Percentiles rank a stretch among this genome's conserved stretches.
Evolutionary conservation across 2,329 filamentous ascomycete species (phyloP).

Genomic region (Emydomyces testavorans): DNA sequence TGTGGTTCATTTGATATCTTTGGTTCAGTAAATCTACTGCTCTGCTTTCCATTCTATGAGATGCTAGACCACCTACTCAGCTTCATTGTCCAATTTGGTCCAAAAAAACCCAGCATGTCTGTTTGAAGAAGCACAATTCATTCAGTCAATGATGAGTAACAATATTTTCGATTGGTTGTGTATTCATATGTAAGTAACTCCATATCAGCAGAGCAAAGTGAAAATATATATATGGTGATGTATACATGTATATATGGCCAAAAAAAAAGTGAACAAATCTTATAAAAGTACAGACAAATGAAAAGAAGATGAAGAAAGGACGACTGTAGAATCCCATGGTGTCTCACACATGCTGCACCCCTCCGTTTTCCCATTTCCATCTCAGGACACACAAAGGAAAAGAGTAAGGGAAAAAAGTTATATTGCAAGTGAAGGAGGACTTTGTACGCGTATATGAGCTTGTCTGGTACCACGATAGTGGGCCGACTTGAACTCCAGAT

Average conservation of each 20-base stretch:
- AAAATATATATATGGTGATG: background rate
- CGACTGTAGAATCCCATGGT: slow-evolving; percentile 1
- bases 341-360: slow-evolving; percentile 2
- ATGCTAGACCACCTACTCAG: too few relatives aligned
- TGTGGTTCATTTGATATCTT: too few relatives aligned
- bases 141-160: background rate
- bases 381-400: background rate
- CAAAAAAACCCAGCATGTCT: too few relatives aligned
- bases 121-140: too few relatives aligned
- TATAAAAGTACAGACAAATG: background rate
- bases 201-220: background rate
- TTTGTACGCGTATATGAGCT: background rate
- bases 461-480: background rate
- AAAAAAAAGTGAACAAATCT: background rate
- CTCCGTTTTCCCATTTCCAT: slow-evolving; percentile 1
- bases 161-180: background rate
- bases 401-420: background rate
- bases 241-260: background rate
- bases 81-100: too few relatives aligned
- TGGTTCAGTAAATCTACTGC: too few relatives aligned
- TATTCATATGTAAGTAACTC: background rate
- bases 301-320: background rate
- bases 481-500: background rate
- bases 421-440: background rate
- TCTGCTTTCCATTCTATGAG: too few relatives aligned